phyloP scores from a whole-genome alignment of 2,329 filamentous ascomycete species.

The Fusarium sp. region DNA sequence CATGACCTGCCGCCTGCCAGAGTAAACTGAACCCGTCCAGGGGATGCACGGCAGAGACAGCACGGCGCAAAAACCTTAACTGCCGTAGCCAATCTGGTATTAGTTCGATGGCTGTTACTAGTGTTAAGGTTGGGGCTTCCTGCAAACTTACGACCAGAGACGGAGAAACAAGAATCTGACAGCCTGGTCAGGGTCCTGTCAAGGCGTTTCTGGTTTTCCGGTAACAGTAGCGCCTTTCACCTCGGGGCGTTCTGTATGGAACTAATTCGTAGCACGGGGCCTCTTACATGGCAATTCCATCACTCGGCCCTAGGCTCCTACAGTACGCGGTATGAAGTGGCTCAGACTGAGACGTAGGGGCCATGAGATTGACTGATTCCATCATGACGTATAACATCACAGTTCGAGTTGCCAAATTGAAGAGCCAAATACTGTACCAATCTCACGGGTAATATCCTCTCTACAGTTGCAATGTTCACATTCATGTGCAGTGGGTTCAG shows the following conservation, averaged over 20 bases:
- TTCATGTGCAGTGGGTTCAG: too few relatives aligned
- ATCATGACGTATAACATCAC: neutral
- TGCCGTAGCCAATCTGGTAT: neutral
- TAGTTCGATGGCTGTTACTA: neutral
- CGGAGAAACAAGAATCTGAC: neutral
- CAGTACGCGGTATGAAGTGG: neutral
- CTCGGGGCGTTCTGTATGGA: neutral
- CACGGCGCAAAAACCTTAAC: neutral
- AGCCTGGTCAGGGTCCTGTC: neutral
- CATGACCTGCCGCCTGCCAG: neutral
- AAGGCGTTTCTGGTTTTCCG: neutral
- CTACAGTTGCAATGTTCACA: neutral
- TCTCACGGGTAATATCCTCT: neutral
- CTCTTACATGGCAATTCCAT: neutral
- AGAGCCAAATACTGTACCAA: neutral
- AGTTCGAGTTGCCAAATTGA: neutral
- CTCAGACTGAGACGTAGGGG: neutral
- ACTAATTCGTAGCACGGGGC: neutral
- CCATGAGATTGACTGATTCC: neutral
- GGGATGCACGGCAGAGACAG: neutral
- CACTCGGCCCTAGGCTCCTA: neutral
- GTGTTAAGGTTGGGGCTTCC: neutral
- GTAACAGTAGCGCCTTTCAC: neutral
- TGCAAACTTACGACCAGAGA: neutral
- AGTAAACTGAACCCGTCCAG: neutral